A percentile compares a stretch with the other conserved stretches of the same genome.
phyloP scores from a whole-genome alignment of 2,329 filamentous ascomycete species.

The Aciculosporium take region DNA sequence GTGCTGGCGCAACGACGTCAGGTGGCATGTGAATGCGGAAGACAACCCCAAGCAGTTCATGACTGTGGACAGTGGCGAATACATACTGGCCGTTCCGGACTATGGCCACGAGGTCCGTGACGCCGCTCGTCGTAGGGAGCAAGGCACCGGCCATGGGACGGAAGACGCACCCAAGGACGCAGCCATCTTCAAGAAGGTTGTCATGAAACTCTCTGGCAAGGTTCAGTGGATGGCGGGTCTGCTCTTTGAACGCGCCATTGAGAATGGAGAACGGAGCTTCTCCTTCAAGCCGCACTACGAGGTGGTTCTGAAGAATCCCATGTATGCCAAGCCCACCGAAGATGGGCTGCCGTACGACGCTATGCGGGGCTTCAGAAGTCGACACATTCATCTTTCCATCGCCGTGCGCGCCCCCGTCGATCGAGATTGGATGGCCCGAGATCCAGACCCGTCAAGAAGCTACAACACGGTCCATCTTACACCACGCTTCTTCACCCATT shows the following conservation, averaged over 20 bases:
- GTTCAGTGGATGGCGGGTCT: conserved; percentile 86
- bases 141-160: conserved; percentile 45
- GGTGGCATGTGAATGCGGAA: conserved; percentile 69
- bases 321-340: conserved; percentile 49
- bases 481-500: conserved; percentile 94
- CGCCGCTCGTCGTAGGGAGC: conserved; percentile 33
- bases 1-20: conserved; percentile 95
- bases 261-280: conserved; percentile 61
- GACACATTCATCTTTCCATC: conserved; percentile 91
- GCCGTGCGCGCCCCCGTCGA: conserved; percentile 77
- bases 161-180: conserved; percentile 54
- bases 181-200: conserved; percentile 91
- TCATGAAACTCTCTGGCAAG: conserved; percentile 96
- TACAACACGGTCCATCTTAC: conserved; percentile 95
- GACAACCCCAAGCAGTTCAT: conserved; percentile 88
- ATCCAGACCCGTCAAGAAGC: conserved; percentile 63
- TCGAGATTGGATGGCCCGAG: conserved; percentile 70
- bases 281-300: conserved; percentile 88
- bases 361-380: conserved; percentile 90
- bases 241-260: conserved; percentile 77
- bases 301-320: conserved; percentile 69
- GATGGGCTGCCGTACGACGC: conserved; percentile 60
- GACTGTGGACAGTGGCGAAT: conserved; percentile 90
- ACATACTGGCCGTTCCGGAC: conserved; percentile 86
- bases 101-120: conserved; percentile 77